Evolutionary conservation across 129 eudicot genomes (phyloP).

Genomic region (Flaveria ramosissima): DNA sequence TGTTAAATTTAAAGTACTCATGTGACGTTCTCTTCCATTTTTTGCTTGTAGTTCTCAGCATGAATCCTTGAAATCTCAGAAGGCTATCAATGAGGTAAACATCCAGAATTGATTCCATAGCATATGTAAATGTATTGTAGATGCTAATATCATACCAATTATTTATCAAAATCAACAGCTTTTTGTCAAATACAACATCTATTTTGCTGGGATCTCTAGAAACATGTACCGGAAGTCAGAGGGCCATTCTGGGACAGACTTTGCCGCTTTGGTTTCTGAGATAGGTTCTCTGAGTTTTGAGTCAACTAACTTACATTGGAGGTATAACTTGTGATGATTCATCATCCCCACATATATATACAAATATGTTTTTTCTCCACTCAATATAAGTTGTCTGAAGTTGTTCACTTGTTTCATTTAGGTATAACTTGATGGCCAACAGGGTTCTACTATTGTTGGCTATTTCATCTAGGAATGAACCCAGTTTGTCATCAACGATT

Average conservation of each 20-base stretch:
- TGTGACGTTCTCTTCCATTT: constrained; percentile 18
- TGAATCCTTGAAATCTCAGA: constrained; percentile 91
- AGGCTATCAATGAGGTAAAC: constrained; percentile 93
- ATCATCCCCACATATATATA: background rate
- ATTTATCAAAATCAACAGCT: constrained; percentile 52
- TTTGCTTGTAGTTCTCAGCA: constrained; percentile 74
- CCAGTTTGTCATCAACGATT: constrained; percentile 58
- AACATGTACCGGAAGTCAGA: constrained; percentile 53
- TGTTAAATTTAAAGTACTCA: background rate
- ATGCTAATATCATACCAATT: constrained; percentile 13
- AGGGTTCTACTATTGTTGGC: constrained; percentile 88
- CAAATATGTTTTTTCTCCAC: background rate
- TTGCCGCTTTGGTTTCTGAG: constrained; percentile 79
- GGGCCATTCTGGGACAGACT: constrained; percentile 58
- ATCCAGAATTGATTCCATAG: constrained; percentile 6
- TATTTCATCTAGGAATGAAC: constrained; percentile 79
- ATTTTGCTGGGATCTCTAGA: constrained; percentile 81
- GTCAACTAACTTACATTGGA: constrained; percentile 81
- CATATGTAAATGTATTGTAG: constrained; percentile 11
- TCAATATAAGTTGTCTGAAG: constrained; percentile 8
- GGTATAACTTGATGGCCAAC: constrained; percentile 98
- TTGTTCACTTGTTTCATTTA: constrained; percentile 33
- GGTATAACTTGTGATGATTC: constrained; percentile 42
- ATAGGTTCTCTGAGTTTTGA: constrained; percentile 86
- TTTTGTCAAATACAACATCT: constrained; percentile 93